Evolutionary conservation across 768 basidiomycete species (phyloP).

Genomic region (Mycena galericulata): DNA sequence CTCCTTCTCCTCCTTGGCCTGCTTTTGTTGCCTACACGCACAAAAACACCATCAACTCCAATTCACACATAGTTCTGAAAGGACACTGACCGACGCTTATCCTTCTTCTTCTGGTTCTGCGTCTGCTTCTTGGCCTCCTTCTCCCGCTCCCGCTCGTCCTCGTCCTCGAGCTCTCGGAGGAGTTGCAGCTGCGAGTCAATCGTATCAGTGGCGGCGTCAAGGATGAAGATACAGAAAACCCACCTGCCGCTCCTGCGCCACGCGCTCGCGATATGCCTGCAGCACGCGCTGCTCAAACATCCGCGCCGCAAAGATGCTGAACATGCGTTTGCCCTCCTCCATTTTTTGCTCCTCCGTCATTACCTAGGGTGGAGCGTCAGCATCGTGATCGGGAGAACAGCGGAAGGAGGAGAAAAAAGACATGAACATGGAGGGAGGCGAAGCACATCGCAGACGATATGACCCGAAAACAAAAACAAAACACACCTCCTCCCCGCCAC

Average conservation of each 20-base stretch:
- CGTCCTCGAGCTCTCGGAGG: conserved; percentile 94
- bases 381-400: conserved; percentile 23
- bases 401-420: not conserved
- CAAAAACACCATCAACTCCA: not conserved
- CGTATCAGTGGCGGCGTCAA: too few species aligned
- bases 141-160: conserved; percentile 88
- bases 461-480: conserved; percentile 6
- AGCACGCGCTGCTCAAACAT: conserved; percentile 99
- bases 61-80: conserved; percentile 19
- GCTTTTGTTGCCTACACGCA: conserved; percentile 82
- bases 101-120: conserved; percentile 99
- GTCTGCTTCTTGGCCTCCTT: conserved; percentile 93
- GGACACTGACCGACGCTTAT: conserved; percentile 81
- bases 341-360: conserved; percentile 98
- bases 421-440: too few species aligned
- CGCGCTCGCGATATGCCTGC: conserved; percentile 95
- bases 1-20: conserved; percentile 92
- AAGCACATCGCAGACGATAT: too few species aligned
- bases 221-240: not conserved
- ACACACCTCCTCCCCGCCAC: conserved; percentile 57
- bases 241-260: conserved; percentile 91
- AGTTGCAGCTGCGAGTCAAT: conserved; percentile 67
- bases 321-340: conserved; percentile 99
- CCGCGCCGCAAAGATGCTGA: conserved; percentile 98
- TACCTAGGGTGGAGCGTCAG: conserved; percentile 54